Conservation (phyloP, 495 filamentous ascomycete genomes). For the Oidiodendron maius region DNA sequence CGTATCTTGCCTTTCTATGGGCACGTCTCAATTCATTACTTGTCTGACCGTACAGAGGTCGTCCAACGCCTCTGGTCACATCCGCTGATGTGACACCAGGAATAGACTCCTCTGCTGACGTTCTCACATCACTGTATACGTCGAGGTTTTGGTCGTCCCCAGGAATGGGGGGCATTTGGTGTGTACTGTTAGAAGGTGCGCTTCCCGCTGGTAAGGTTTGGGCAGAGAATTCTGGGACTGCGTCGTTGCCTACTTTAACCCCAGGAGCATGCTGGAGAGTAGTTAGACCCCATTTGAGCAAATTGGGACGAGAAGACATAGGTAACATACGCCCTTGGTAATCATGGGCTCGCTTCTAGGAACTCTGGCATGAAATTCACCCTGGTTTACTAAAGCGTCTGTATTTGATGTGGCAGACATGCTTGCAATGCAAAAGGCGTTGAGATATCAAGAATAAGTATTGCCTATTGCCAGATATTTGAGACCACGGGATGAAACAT, state of each 20-base stretch:
- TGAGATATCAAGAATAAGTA: too few species aligned
- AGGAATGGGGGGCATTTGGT: constrained; percentile 45
- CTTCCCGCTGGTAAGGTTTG: constrained; percentile 57
- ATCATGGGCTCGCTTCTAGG: constrained; percentile 44
- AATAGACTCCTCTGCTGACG: constrained; percentile 47
- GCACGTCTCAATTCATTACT: constrained; percentile 50
- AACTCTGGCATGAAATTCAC: constrained; percentile 49
- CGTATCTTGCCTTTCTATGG: constrained; percentile 46
- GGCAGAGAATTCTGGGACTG: constrained; percentile 55
- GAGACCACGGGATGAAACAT: too few species aligned
- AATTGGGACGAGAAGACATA: too few species aligned
- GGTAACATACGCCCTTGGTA: constrained; percentile 51
- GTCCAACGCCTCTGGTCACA: constrained; percentile 54
- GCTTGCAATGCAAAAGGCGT: too few species aligned
- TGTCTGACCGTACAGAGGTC: constrained; percentile 57
- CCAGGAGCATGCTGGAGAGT: constrained; percentile 59
- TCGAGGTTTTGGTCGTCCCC: constrained; percentile 39
- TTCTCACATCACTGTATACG: constrained; percentile 33
- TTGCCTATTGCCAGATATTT: too few species aligned
- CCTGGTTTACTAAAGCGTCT: constrained; percentile 48
- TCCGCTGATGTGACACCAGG: constrained; percentile 57
- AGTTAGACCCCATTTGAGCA: constrained; percentile 2
- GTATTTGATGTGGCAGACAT: constrained; percentile 51
- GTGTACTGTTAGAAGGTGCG: constrained; percentile 57
- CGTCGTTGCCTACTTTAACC: constrained; percentile 51